Evolutionary conservation across 176 grass and related monocot genomes (phyloP), one percentile per base, ranked within the genome.

Genomic region (Zoysia pacifica): DNA sequence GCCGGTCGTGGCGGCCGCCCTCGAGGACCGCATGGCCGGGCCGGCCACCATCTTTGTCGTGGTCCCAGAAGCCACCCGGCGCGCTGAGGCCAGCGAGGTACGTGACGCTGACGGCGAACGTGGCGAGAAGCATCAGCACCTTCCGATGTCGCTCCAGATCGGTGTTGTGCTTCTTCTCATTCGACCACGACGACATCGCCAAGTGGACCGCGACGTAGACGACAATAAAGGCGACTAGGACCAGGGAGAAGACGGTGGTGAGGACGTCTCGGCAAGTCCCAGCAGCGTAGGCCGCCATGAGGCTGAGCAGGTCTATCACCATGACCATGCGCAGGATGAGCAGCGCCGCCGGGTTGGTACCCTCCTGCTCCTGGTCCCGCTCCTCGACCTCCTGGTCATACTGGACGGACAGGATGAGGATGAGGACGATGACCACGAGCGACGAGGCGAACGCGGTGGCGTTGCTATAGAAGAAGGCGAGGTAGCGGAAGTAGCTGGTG

Each of bases 111-210:
- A 52, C 39, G 0, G 73, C 55, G 19, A 89, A 72, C 8, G 74
- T 81, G 5, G 87, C 82, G 0, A 87, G 79, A 38, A 87, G 72
- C 85, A 81, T 70, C 44, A 82, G 70, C 9, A 71, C 20, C 78
- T 79, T 67, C 44, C 60, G 55, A 35, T 15, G 20, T 19, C 18
- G 43, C 15, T 79, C 6, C 37, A 46, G 5, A 46, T 13, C 9
- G 2, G 44, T 13, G 72, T 6, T 36, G 14, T 42, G 5, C 20
- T 62, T 2, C 19, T 66, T 5, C 3, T 2, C 20, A 8, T 8
- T 6, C 7, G 3, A 3, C 11, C 5, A 12, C 20, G 5, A 50
- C 5, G 48, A 11, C 19, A 10, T 1, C n/a, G 5, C 0, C 56
- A 9, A 1, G 13, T 44, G 53, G 16, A 10, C 8, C 2, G 8